These are phyloP conservation scores for Brassica hybrid DNA, from an alignment of 441 rosid species.

Conservation along the genomic window DNA sequence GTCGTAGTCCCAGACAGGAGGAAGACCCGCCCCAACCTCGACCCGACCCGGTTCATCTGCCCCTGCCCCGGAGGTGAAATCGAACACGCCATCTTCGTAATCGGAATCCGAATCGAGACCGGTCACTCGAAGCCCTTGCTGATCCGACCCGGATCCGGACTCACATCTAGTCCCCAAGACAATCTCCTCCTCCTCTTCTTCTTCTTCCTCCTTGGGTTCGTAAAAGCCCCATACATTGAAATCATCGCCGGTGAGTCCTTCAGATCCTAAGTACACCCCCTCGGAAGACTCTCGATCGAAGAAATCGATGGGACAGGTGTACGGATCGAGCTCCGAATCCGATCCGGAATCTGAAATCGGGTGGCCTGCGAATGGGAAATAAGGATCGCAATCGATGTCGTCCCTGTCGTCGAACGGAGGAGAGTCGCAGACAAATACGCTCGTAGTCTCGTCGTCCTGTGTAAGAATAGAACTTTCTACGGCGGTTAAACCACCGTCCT, in stretches of 20 bases:
- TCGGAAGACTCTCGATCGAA: conserved; percentile 36
- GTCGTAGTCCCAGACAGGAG: conserved; percentile 43
- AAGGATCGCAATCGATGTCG: conserved; percentile 41
- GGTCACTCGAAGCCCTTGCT: conserved; percentile 45
- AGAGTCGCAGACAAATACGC: conserved; percentile 23
- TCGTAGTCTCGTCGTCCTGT: conserved; percentile 12
- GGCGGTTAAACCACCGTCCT: conserved; percentile 1
- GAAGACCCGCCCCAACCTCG: conserved; percentile 38
- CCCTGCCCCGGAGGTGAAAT: conserved; percentile 22
- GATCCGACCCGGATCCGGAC: conserved; percentile 32
- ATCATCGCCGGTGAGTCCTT: conserved; percentile 18
- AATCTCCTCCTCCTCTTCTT: conserved; percentile 30
- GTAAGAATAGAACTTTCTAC: not conserved
- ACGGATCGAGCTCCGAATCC: conserved; percentile 32
- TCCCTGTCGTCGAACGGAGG: conserved; percentile 24
- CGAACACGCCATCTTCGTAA: conserved; percentile 40
- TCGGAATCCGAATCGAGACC: conserved; percentile 49
- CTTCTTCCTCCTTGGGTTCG: conserved; percentile 27
- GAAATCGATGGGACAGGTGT: conserved; percentile 25
- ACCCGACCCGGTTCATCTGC: conserved; percentile 37
- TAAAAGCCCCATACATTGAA: conserved; percentile 44
- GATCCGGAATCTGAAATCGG: conserved; percentile 37
- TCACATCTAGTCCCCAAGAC: conserved; percentile 24
- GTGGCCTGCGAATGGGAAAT: conserved; percentile 40
- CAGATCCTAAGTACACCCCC: conserved; percentile 34